Percentiles rank a stretch among this genome's conserved stretches.
phyloP scores from a whole-genome alignment of 331 rosid genomes.

The Pyracantha coccinea region DNA sequence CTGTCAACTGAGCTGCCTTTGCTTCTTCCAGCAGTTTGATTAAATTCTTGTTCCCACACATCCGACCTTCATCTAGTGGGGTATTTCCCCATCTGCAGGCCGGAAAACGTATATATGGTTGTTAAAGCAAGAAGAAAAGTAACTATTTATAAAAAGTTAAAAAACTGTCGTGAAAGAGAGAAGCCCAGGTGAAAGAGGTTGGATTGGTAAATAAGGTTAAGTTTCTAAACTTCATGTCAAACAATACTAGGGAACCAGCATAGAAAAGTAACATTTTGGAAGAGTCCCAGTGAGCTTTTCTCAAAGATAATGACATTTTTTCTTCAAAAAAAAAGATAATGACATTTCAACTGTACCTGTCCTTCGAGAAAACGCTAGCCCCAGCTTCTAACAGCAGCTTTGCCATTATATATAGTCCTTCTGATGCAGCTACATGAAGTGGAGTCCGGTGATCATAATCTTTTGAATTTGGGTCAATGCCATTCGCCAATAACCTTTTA shows the following conservation, averaged over 20 bases:
- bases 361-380: constrained; percentile 72
- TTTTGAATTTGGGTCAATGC: constrained; percentile 79
- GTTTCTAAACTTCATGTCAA: neutral
- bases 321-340: too few species aligned
- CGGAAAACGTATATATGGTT: neutral
- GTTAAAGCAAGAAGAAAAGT: neutral
- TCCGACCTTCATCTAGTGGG: constrained; percentile 77
- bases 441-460: constrained; percentile 90
- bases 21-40: constrained; percentile 69
- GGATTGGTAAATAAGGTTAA: neutral
- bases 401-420: constrained; percentile 76
- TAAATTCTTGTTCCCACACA: constrained; percentile 76
- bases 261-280: neutral
- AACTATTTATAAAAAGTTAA: neutral
- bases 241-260: neutral
- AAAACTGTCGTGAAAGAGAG: neutral
- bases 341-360: constrained; percentile 47
- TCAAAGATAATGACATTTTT: neutral
- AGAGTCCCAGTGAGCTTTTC: neutral
- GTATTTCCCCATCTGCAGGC: constrained; percentile 90
- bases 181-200: neutral
- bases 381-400: constrained; percentile 73
- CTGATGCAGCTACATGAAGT: constrained; percentile 78
- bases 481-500: constrained; percentile 58
- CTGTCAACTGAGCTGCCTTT: constrained; percentile 54